Conservation (phyloP, 768 basidiomycete genomes). For the Postia placenta region DNA sequence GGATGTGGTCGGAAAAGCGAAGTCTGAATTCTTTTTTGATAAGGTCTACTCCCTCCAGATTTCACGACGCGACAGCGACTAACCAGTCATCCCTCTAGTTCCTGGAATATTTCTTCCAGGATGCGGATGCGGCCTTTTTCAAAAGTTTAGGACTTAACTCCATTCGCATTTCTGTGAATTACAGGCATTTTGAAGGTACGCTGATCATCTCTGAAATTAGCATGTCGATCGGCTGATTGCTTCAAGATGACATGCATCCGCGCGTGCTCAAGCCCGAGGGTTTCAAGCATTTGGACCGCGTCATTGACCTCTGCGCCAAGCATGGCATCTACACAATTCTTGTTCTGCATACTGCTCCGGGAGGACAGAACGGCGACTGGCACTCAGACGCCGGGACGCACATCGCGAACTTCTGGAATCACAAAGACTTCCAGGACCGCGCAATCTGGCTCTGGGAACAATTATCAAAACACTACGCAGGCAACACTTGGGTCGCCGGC, state of each 20-base stretch:
- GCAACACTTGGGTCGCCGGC: conserved; percentile 62
- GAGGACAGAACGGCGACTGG: conserved; percentile 77
- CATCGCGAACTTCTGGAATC: conserved; percentile 71
- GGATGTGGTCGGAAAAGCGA: conserved; percentile 55
- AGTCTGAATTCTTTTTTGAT: conserved; percentile 79
- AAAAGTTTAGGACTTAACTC: conserved; percentile 76
- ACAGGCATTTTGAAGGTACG: conserved; percentile 63
- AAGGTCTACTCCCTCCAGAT: too few relatives aligned
- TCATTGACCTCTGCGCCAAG: conserved; percentile 67
- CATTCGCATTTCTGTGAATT: conserved; percentile 72
- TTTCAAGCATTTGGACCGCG: conserved; percentile 79
- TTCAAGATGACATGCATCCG: conserved; percentile 70
- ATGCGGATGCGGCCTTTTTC: conserved; percentile 72
- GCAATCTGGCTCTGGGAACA: conserved; percentile 72
- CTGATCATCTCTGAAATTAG: not conserved
- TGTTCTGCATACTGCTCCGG: conserved; percentile 73
- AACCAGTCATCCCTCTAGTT: conserved; percentile 59
- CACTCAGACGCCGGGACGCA: conserved; percentile 69
- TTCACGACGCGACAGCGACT: too few relatives aligned
- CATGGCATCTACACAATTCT: conserved; percentile 79
- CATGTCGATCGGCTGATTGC: conserved; percentile 10
- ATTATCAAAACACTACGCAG: conserved; percentile 61
- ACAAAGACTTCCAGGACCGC: conserved; percentile 83
- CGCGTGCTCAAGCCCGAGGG: conserved; percentile 70
- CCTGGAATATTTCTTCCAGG: conserved; percentile 79